Evolutionary conservation across 495 filamentous ascomycete genomes (phyloP).

Genomic region (Podospora fimiseda): DNA sequence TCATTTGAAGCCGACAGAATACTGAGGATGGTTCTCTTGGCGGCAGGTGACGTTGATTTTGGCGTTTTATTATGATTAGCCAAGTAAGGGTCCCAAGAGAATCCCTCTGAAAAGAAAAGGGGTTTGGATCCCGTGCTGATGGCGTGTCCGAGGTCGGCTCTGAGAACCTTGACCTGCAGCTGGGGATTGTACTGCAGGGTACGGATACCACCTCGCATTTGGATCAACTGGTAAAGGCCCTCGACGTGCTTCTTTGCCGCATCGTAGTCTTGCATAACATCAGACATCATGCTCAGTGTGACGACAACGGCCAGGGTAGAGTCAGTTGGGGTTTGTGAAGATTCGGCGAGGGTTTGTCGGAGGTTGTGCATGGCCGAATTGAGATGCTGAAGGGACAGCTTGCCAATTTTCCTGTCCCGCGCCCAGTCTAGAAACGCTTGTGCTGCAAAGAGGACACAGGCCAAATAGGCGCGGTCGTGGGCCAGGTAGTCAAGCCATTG

Average conservation of each 20-base stretch:
- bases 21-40: neutral
- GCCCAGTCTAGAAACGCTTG: conserved; percentile 12
- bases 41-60: neutral
- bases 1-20: neutral
- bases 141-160: conserved; percentile 7
- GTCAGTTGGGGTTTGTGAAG: conserved; percentile 4
- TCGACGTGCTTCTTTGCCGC: conserved; percentile 28
- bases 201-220: conserved; percentile 29
- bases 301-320: conserved; percentile 31
- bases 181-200: conserved; percentile 7
- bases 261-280: conserved; percentile 20
- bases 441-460: conserved; percentile 11
- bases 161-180: conserved; percentile 16
- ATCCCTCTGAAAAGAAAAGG: conserved; percentile 6
- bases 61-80: neutral
- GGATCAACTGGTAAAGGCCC: conserved; percentile 31
- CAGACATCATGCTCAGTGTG: conserved; percentile 24
- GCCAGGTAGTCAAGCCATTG: conserved; percentile 15
- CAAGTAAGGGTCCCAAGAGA: conserved; percentile 13
- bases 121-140: conserved; percentile 3
- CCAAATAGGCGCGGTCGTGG: conserved; percentile 15
- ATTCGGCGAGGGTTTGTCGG: conserved; percentile 6
- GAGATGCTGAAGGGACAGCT: conserved; percentile 4
- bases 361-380: conserved; percentile 8
- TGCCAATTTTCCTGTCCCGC: neutral